Evolutionary conservation across 2,329 filamentous ascomycete genomes (phyloP), one percentile per base, ranked within the genome.

Genomic region (Nemania sp.): DNA sequence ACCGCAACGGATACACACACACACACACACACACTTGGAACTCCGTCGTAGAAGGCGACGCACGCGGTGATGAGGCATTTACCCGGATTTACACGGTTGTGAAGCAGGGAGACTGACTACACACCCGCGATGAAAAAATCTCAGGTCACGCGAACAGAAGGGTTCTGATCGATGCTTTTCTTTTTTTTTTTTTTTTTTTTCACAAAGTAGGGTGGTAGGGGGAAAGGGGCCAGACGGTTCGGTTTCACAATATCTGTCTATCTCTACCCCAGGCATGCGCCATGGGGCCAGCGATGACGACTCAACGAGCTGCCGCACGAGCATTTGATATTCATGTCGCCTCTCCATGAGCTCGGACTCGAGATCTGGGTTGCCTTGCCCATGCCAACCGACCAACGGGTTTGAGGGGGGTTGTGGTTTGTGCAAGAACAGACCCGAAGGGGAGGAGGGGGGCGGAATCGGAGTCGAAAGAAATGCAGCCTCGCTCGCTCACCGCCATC

Each of bases 71-170:
- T 25, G 10, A n/a, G 15, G 50, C 42, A 59, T 59, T 62, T 62
- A 62, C 46, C 60, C 60, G 60, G 51, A 50, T 62, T 59, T 55
- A 62, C 46, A 54, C 56, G 51, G 47, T n/a, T 17, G 52, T 54
- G 59, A 34, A 57, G 55, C 11, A 2, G 10, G 17, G 34, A 50
- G 47, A 55, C 43, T 43, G 25, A 39, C 17, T 20, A 37, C 25
- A 49, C 29, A 13, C n/a, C n/a, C 50, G 21, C 42, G 25, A 10
- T 15, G 40, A 20, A 13, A n/a, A 20, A 13, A n/a, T 4, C 35
- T 29, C 3, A 15, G 25, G 13, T 10, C 29, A 15, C 35, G 49
- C 13, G 21, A 56, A 48, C 40, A 13, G 34, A 51, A 15, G 48
- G 48, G 34, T 40, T 47, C n/a, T 32, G 21, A 3, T 47, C 32